Evolutionary conservation across 2,329 filamentous ascomycete genomes (phyloP), one percentile per base, ranked within the genome.

Genomic region (Ophiocordyceps polyrhachis-furcata): DNA sequence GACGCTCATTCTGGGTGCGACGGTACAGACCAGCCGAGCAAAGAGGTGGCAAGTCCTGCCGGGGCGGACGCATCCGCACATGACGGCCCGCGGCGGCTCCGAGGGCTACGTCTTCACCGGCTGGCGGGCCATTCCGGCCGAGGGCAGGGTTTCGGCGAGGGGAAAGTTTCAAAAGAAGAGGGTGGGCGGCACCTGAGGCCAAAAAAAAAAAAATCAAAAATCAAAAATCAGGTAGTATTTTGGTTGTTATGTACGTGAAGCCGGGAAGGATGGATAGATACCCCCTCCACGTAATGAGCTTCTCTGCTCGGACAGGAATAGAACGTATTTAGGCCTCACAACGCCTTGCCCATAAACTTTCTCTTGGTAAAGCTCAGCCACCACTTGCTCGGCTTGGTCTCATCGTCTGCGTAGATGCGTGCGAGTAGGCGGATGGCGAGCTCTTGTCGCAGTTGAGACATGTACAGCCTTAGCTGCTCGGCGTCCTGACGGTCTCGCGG

Each of bases 311-410:
- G 25, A 28, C 14, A 38, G 35, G 35, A 19, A 38, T 5, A n/a
- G 35, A n/a, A 5, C 5, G 2, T 4, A 8, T 9, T 15, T 5
- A 7, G 12, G 17, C 15, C 19, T 41, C n/a, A 88, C 65, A 91
- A 68, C 53, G 76, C 75, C 77, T 96, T 96, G 62, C 88, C 88
- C 91, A 98, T 96, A 61, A 98, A 98, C 77, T 95, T 95, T 67
- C 91, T 81, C 79, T 96, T 96, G 45, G 84, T 85, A 62, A 95
- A 98, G 71, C 91, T 96, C 62, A 98, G 66, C 91, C 91, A 98
- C 85, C 89, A 96, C 78, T 93, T 76, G 63, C 68, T 74, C 45
- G 76, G 76, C 65, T 74, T 75, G 65, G 84, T 63, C 70, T 88
- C 64, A 59, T 75, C 63, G 67, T 88, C 87, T 45, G 83, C 81